These are phyloP conservation scores for Mycogone perniciosa DNA, from an alignment of 2,329 filamentous ascomycete species.

Conservation along the genomic window DNA sequence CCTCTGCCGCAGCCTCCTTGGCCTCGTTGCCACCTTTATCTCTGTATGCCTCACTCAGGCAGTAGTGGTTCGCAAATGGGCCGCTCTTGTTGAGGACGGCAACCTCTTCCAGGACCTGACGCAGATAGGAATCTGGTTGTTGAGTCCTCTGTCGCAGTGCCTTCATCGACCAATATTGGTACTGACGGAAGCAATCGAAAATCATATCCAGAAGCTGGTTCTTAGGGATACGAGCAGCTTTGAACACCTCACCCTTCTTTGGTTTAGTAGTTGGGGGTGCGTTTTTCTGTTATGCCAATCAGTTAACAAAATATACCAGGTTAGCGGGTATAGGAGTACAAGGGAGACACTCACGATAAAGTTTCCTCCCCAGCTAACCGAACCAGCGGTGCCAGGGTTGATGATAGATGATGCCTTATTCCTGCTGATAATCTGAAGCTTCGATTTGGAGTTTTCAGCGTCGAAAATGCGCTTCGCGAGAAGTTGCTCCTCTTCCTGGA, in stretches of 20 bases:
- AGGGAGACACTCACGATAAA: constrained; percentile 50
- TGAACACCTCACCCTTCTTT: constrained; percentile 63
- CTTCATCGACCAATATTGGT: constrained; percentile 92
- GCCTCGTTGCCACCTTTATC: constrained; percentile 35
- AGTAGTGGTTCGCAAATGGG: constrained; percentile 79
- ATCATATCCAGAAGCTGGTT: constrained; percentile 83
- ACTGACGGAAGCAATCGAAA: constrained; percentile 75
- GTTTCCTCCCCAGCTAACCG: constrained; percentile 33
- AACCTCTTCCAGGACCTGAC: constrained; percentile 75
- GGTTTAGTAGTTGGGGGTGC: constrained; percentile 44
- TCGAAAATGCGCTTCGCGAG: constrained; percentile 51
- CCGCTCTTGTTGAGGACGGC: constrained; percentile 78
- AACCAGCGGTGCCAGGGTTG: constrained; percentile 44
- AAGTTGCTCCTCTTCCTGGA: constrained; percentile 60
- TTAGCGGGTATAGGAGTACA: background rate
- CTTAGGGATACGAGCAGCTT: constrained; percentile 83
- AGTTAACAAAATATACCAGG: constrained; percentile 4
- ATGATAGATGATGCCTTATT: constrained; percentile 46
- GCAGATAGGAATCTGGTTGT: constrained; percentile 91
- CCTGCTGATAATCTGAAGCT: constrained; percentile 44
- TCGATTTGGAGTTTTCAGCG: constrained; percentile 44
- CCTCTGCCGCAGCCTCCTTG: constrained; percentile 50
- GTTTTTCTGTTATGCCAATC: constrained; percentile 41
- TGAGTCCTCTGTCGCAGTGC: constrained; percentile 68
- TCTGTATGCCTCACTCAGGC: constrained; percentile 56